These are phyloP conservation scores for Neonothopanus nambi DNA, from an alignment of 1,284 basidiomycete genomes.

Conservation along the genomic window DNA sequence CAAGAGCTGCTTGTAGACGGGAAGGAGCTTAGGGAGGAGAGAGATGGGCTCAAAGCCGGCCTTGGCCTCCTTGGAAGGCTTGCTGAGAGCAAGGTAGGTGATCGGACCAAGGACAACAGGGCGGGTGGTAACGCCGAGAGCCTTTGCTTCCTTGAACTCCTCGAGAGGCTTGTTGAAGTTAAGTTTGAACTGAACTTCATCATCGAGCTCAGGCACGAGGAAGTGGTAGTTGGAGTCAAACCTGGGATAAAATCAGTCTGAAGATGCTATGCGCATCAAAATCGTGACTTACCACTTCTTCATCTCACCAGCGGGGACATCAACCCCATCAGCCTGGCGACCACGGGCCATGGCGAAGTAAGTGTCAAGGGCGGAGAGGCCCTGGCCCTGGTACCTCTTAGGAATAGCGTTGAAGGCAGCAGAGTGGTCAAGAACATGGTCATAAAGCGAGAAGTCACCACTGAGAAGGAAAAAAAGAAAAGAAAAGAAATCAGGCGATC, in stretches of 20 bases:
- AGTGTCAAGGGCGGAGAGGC: constrained; percentile 89
- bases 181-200: constrained; percentile 92
- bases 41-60: constrained; percentile 89
- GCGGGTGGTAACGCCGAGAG: constrained; percentile 86
- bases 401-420: constrained; percentile 97
- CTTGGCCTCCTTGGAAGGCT: constrained; percentile 86
- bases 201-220: constrained; percentile 96
- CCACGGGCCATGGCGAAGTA: constrained; percentile 99
- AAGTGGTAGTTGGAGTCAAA: constrained; percentile 99
- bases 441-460: constrained; percentile 98
- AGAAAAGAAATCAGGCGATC: constrained; percentile 24
- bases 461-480: constrained; percentile 43
- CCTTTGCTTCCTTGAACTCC: constrained; percentile 96
- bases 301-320: constrained; percentile 98
- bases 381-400: constrained; percentile 88
- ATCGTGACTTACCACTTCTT: constrained; percentile 84
- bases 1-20: constrained; percentile 92
- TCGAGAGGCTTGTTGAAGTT: constrained; percentile 94
- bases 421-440: constrained; percentile 98
- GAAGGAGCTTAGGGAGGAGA: constrained; percentile 87
- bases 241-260: constrained; percentile 46
- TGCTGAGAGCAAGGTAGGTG: constrained; percentile 94
- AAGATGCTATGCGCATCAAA: constrained; percentile 17
- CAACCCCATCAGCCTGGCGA: constrained; percentile 91
- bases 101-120: constrained; percentile 96